These are phyloP conservation scores for Acanthamoeba royreba DNA, from an alignment of 208 protist species.

Conservation along the genomic window DNA sequence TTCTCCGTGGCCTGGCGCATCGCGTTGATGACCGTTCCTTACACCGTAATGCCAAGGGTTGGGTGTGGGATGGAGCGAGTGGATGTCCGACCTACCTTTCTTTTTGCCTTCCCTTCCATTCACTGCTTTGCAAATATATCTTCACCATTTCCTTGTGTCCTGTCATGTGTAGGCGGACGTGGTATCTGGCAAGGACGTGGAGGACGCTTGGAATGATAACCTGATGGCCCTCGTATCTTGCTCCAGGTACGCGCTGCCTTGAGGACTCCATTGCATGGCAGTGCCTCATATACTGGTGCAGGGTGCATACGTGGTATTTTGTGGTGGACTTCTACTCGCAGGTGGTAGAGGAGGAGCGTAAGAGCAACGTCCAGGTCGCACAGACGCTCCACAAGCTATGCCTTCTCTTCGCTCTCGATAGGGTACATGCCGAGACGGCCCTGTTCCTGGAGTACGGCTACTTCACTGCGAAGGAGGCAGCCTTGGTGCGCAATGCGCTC, in stretches of 20 bases:
- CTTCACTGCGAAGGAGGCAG: background rate
- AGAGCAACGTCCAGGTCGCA: background rate
- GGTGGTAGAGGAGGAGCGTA: background rate
- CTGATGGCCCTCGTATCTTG: conserved; percentile 15
- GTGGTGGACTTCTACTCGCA: background rate
- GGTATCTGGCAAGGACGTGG: background rate
- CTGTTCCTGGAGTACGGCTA: conserved; percentile 8
- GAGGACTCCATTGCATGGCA: background rate
- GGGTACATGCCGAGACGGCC: background rate
- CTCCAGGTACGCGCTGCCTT: background rate
- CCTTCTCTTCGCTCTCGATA: background rate
- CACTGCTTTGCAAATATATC: no score
- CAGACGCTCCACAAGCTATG: background rate
- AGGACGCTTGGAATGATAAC: background rate
- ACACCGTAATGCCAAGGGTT: conserved; percentile 39
- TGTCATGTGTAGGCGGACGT: background rate
- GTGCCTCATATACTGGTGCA: background rate
- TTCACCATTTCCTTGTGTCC: no score
- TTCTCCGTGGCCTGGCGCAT: background rate
- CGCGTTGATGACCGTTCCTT: conserved; percentile 40
- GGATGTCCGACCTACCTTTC: conserved; percentile 46
- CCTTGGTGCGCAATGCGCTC: background rate
- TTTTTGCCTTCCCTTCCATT: no score
- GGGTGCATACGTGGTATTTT: conserved; percentile 24
- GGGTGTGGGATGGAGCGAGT: conserved; percentile 29